Base-by-base conservation (phyloP, 2,329 filamentous ascomycete genomes). In the Microsporum ferrugineum region DNA sequence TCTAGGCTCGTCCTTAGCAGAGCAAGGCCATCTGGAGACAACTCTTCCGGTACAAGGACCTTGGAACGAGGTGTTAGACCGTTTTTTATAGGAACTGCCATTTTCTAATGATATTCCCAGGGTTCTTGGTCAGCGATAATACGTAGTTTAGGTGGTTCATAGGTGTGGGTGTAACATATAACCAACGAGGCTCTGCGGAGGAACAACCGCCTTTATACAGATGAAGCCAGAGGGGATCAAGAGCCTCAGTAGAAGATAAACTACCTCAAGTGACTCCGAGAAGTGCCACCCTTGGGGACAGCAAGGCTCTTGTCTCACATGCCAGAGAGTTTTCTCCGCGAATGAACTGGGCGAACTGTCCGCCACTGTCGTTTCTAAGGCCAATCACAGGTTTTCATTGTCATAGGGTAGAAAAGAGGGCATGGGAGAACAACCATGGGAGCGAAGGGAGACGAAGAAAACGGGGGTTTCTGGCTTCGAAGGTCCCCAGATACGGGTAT, bases 1-100 rank as follows among this genome's bases (percentile, higher is more conserved):
- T 89, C 82, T 67, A 88, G 85, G 41, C 82, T 80, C 23, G 81
- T 80, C 38, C 81, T 79, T 41, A 92, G 80, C 23, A 91, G 76
- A 17, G 85, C 82, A 17, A 92, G 78, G 8, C 88, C 88, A 71
- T 92, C 88, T n/a, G 84, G 78, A 0, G 88, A 91, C 51, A 92
- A 81, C 71, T 90, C 91, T 70, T 92, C 88, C 0, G 88, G 85
- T 45, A 91, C 87, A 33, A 94, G 82, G 64, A 91, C 78, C 69
- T 80, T 82, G 1, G 78, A 74, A 45, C 71, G 73, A 23, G 23
- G 17, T 23, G 43, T 23, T 3, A 29, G 6, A 29, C 23, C 43
- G 43, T 47, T 47, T n/a, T 8, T 23, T 47, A 47, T 10, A 47
- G n/a, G 17, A 5, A 17, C 5, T 6, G 43, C 23, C n/a, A 27